These are phyloP conservation scores for Colletotrichum theobromicola DNA, from an alignment of 2,329 filamentous ascomycete species.

Conservation along the genomic window DNA sequence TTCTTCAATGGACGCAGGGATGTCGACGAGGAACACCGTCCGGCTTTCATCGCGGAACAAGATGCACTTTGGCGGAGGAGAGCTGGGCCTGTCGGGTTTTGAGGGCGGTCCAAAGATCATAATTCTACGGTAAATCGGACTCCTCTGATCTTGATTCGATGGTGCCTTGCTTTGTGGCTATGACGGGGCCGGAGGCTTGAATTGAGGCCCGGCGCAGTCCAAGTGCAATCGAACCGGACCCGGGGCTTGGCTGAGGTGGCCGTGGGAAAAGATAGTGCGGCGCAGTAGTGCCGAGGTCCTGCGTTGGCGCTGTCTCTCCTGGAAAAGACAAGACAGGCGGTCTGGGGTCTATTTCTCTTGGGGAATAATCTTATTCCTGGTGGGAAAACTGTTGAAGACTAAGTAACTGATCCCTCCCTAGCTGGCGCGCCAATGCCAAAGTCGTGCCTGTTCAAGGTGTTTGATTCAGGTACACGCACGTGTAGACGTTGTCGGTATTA, in stretches of 20 bases:
- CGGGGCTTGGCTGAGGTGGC: neutral
- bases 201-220: neutral
- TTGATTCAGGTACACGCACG: neutral
- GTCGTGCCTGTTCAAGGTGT: neutral
- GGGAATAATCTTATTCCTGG: constrained; percentile 4
- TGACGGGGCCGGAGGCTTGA: neutral
- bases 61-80: constrained; percentile 3
- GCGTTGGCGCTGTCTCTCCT: constrained; percentile 1
- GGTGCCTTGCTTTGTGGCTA: constrained; percentile 9
- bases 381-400: neutral
- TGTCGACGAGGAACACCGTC: constrained; percentile 66
- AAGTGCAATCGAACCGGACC: constrained; percentile 8
- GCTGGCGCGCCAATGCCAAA: neutral
- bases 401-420: neutral
- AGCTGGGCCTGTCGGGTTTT: neutral
- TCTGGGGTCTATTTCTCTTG: neutral
- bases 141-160: neutral
- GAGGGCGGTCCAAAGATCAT: neutral
- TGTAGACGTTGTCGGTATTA: neutral
- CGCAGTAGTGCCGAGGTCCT: constrained; percentile 8
- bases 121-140: neutral
- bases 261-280: neutral
- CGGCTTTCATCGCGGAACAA: constrained; percentile 13
- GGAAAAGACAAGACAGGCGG: neutral
- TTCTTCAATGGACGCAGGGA: constrained; percentile 72